These are phyloP conservation scores for Mrakia gelida DNA, from an alignment of 768 basidiomycete species.

Conservation along the genomic window DNA sequence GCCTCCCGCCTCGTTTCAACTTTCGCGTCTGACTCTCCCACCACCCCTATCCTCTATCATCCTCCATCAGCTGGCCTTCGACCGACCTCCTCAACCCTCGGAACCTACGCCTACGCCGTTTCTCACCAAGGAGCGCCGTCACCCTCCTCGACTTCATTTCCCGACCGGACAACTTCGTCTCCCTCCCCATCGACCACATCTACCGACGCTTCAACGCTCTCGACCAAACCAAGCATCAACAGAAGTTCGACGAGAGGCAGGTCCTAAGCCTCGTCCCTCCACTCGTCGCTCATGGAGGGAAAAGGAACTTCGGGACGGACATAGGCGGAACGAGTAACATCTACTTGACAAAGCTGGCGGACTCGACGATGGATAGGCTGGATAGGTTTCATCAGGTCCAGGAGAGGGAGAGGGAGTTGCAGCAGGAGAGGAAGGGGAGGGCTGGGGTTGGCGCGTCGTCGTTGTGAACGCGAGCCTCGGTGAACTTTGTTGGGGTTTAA, in stretches of 20 bases:
- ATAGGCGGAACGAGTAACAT: background rate
- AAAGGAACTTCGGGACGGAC: background rate
- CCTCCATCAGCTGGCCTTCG: background rate
- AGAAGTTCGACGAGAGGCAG: background rate
- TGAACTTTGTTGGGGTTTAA: too few species aligned
- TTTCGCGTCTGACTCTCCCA: background rate
- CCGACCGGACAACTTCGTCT: background rate
- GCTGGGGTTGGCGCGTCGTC: background rate
- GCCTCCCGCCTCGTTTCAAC: background rate
- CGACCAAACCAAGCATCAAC: background rate
- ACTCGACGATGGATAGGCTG: background rate
- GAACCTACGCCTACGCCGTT: background rate
- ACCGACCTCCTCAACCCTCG: background rate
- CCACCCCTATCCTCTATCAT: too few species aligned
- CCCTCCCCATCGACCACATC: background rate
- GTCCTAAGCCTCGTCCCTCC: background rate
- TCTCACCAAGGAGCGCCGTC: background rate
- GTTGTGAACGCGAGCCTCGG: too few species aligned
- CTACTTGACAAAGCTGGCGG: background rate
- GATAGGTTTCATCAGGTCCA: background rate
- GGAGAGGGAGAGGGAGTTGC: background rate
- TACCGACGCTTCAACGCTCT: background rate
- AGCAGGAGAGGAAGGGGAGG: background rate
- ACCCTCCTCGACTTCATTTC: background rate
- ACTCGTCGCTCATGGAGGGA: background rate